Conservation (phyloP, 1,139 yeast genomes). For the Pichia sp. region DNA sequence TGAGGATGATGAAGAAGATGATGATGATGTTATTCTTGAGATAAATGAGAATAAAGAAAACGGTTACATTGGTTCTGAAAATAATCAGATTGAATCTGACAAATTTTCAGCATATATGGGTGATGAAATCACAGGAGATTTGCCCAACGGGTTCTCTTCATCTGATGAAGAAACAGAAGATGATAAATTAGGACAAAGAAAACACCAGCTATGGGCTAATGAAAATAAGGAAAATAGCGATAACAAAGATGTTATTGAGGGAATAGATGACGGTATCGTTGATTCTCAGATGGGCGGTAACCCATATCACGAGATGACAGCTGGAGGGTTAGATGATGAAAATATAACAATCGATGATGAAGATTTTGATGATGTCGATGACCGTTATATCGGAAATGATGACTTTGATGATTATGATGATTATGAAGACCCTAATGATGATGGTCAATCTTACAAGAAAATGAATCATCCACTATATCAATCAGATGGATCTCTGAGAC, state of each 20-base stretch:
- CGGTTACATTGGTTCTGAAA: constrained; percentile 24
- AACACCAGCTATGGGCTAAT: constrained; percentile 5
- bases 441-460: constrained; percentile 66
- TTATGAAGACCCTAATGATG: constrained; percentile 75
- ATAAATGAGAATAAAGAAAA: constrained; percentile 7
- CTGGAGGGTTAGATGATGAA: constrained; percentile 22
- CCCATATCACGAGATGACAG: constrained; percentile 28
- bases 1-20: constrained; percentile 17
- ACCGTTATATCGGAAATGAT: constrained; percentile 4
- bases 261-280: constrained; percentile 13
- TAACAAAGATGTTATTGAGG: not conserved
- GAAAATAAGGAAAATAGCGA: constrained; percentile 2
- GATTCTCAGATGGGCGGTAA: constrained; percentile 26
- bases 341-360: constrained; percentile 24
- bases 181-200: constrained; percentile 15
- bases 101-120: constrained; percentile 77
- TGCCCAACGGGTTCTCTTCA: constrained; percentile 50
- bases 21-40: constrained; percentile 11
- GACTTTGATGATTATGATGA: constrained; percentile 44
- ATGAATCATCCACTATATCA: constrained; percentile 51
- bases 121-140: constrained; percentile 60
- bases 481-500: constrained; percentile 28
- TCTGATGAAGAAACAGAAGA: constrained; percentile 49
- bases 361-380: constrained; percentile 50
- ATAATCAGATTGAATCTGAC: constrained; percentile 32